phyloP scores from a whole-genome alignment of 768 basidiomycete genomes.

The Porphyrellus cyaneotinctus region DNA sequence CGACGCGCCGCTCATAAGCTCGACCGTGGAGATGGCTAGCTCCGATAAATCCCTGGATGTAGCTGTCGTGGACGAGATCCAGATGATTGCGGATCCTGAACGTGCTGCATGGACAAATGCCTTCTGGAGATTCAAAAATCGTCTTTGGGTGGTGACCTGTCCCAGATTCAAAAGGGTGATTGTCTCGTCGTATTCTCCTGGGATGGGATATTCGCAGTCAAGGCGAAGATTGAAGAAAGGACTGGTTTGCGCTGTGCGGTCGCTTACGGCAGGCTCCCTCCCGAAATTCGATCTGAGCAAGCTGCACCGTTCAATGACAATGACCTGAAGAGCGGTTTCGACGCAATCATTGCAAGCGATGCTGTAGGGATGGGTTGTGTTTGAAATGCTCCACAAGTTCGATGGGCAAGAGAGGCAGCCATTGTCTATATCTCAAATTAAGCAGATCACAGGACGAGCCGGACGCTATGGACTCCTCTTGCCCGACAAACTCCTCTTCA shows the following conservation, averaged over 20 bases:
- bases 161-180: conserved; percentile 71
- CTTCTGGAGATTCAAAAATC: conserved; percentile 65
- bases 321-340: conserved; percentile 72
- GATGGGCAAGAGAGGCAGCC: conserved; percentile 43
- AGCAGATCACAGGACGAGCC: conserved; percentile 93
- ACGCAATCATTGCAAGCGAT: conserved; percentile 90
- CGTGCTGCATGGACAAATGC: conserved; percentile 84
- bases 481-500: conserved; percentile 41
- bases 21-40: conserved; percentile 91
- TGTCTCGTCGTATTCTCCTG: conserved; percentile 88
- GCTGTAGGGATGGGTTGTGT: conserved; percentile 95
- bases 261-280: conserved; percentile 88
- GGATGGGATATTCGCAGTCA: conserved; percentile 68
- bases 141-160: conserved; percentile 59
- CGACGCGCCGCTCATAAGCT: conserved; percentile 58
- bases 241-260: conserved; percentile 85
- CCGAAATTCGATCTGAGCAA: conserved; percentile 88
- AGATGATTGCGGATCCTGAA: conserved; percentile 79
- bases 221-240: conserved; percentile 60
- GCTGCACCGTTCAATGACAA: conserved; percentile 95
- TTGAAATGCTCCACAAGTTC: conserved; percentile 65
- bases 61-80: conserved; percentile 95
- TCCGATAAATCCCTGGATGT: conserved; percentile 52
- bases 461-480: conserved; percentile 74
- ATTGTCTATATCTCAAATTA: conserved; percentile 73